Base-by-base conservation (phyloP, 768 basidiomycete genomes). In the Amanita subjunquillea region DNA sequence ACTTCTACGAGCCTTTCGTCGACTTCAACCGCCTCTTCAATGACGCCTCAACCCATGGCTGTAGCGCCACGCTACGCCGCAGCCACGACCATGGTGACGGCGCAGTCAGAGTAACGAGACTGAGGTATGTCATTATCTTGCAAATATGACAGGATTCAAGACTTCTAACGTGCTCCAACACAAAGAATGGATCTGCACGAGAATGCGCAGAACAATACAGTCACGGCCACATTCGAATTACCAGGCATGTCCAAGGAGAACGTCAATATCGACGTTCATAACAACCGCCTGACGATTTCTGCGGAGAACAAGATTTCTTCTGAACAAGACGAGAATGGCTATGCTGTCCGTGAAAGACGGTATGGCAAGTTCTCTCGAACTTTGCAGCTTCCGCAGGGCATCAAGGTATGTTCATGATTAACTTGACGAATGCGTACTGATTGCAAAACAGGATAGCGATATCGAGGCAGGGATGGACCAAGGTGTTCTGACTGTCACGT, bases 161-260 rank as follows among this genome's bases (percentile, higher is more conserved):
- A 29, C 7, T 29, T 7, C 41, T 4, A 17, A 23, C 13, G 6
- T 8, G 13, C 20, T 25, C 15, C 44, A 7, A 29, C 6, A 6
- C 17, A 12, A 54, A 82, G 79, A 58, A 75, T 82, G 74, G 78
- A 83, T 57, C 62, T 82, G 6, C 74, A 78, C 58, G 17, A 17
- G 17, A 17, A 17, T 1, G 17, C 17, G 17, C 17, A 17, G 17
- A 17, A 17, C 17, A 17, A 17, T 17, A 17, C 17, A 17, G 17
- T 17, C 17, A 17, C 17, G 17, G 17, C 17, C 17, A 17, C 17
- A 17, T 17, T 17, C 17, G 17, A 17, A 17, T 17, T 17, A 17
- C 17, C 17, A 17, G 17, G 17, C 17, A 17, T 17, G 17, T 17
- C 17, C 17, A 17, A 17, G 17, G 17, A 17, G 17, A 17, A 17